These are phyloP conservation scores for Pseudoneurospora amorphoporcata DNA, from an alignment of 495 filamentous ascomycete species.

Conservation along the genomic window DNA sequence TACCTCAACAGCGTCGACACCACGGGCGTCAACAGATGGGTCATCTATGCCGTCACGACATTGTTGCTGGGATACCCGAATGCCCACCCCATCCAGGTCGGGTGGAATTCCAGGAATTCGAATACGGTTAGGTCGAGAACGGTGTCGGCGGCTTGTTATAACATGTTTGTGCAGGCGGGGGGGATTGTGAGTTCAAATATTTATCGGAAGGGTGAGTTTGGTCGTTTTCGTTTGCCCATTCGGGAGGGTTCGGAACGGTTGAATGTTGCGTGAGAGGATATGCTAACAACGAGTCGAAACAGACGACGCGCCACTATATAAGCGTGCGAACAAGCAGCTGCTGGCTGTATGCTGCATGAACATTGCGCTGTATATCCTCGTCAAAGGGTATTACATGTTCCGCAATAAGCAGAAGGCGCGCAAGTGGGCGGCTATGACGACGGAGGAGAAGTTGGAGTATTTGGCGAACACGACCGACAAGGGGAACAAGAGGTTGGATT, in stretches of 20 bases:
- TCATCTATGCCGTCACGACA: slow-evolving; percentile 45
- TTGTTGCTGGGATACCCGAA: slow-evolving; percentile 48
- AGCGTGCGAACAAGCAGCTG: slow-evolving; percentile 50
- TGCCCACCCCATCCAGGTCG: slow-evolving; percentile 53
- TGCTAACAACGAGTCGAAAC: slow-evolving; percentile 35
- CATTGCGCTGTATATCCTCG: slow-evolving; percentile 42
- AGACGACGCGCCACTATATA: slow-evolving; percentile 52
- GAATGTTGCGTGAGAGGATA: background rate
- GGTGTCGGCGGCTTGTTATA: slow-evolving; percentile 47
- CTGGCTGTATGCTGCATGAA: slow-evolving; percentile 47
- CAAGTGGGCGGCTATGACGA: slow-evolving; percentile 53
- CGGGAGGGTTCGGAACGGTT: too few species aligned
- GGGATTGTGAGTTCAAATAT: slow-evolving; percentile 56
- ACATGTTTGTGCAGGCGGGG: slow-evolving; percentile 57
- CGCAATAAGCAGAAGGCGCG: slow-evolving; percentile 38
- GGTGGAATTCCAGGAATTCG: slow-evolving; percentile 52
- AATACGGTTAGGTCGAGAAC: slow-evolving; percentile 47
- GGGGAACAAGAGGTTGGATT: slow-evolving; percentile 66
- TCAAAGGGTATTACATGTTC: slow-evolving; percentile 54
- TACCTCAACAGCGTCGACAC: slow-evolving; percentile 40
- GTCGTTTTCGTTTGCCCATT: background rate
- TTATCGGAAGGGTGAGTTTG: slow-evolving; percentile 43
- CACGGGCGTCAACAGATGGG: slow-evolving; percentile 39
- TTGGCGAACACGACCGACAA: slow-evolving; percentile 54
- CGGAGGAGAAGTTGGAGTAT: slow-evolving; percentile 51